These are phyloP conservation scores for Quercus alba DNA, from an alignment of 306 rosid species.

Conservation along the genomic window DNA sequence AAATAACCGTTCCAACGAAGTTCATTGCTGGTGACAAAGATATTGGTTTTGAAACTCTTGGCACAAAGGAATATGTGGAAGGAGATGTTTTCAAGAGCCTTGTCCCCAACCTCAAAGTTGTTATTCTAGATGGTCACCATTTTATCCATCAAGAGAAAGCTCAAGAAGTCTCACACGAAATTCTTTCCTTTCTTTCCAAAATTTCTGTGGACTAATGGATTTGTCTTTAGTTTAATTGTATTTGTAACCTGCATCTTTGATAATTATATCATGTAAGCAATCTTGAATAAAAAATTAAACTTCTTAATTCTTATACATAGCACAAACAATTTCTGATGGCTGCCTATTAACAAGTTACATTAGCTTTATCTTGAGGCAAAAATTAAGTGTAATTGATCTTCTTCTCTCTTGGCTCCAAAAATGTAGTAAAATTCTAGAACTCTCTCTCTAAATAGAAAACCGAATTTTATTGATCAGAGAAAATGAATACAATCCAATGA, in stretches of 20 bases:
- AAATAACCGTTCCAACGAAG: conserved; percentile 34
- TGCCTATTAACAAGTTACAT: no score
- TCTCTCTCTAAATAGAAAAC: no score
- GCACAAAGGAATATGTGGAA: conserved; percentile 33
- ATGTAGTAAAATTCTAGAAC: no score
- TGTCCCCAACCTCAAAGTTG: conserved; percentile 45
- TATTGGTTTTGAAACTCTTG: conserved; percentile 26
- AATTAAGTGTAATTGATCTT: no score
- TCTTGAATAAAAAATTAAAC: no score
- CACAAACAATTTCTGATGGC: no score
- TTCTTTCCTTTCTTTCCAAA: conserved; percentile 17
- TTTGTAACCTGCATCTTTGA: neutral
- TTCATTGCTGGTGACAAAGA: conserved; percentile 35
- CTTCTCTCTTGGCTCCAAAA: no score
- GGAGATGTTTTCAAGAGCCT: conserved; percentile 37
- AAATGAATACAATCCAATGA: no score
- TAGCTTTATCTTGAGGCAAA: no score
- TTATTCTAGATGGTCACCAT: conserved; percentile 30
- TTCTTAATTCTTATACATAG: no score
- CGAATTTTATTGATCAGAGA: no score
- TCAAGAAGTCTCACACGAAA: conserved; percentile 21
- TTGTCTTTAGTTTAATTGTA: neutral
- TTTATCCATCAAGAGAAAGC: conserved; percentile 26
- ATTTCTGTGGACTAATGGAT: neutral
- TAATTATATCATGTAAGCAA: neutral